Conservation (phyloP, 306 rosid genomes). For the Malus sylvestris region DNA sequence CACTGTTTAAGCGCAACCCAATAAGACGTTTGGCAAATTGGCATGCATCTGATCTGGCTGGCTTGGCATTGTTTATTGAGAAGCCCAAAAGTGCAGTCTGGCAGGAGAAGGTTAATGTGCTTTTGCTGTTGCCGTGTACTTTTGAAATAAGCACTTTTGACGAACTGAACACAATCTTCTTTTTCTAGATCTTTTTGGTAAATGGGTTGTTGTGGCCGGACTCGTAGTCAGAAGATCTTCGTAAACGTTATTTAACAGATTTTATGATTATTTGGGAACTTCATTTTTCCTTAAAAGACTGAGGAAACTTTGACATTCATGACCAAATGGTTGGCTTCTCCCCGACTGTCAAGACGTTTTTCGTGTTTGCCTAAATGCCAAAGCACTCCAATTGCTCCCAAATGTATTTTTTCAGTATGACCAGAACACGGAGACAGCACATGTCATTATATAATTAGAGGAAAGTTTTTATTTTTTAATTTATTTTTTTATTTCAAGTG, state of each 20-base stretch:
- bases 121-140: background rate
- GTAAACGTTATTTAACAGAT: background rate
- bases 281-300: background rate
- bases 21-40: background rate
- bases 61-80: background rate
- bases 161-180: background rate
- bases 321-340: background rate
- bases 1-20: background rate
- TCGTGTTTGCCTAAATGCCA: background rate
- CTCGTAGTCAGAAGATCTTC: background rate
- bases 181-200: background rate
- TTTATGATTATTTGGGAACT: background rate
- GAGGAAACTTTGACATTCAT: background rate
- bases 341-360: background rate
- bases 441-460: too few relatives aligned
- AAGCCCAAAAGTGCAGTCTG: background rate
- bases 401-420: too few relatives aligned
- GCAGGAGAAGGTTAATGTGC: background rate
- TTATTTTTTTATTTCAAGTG: too few relatives aligned
- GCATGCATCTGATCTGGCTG: background rate
- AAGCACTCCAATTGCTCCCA: background rate
- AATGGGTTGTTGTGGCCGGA: background rate
- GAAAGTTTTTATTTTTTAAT: too few relatives aligned
- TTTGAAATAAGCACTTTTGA: background rate
- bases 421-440: rapidly evolving